Evolutionary conservation across 345 rosid species (phyloP), one percentile per base, ranked within the genome.

Genomic region (Linum tenue): DNA sequence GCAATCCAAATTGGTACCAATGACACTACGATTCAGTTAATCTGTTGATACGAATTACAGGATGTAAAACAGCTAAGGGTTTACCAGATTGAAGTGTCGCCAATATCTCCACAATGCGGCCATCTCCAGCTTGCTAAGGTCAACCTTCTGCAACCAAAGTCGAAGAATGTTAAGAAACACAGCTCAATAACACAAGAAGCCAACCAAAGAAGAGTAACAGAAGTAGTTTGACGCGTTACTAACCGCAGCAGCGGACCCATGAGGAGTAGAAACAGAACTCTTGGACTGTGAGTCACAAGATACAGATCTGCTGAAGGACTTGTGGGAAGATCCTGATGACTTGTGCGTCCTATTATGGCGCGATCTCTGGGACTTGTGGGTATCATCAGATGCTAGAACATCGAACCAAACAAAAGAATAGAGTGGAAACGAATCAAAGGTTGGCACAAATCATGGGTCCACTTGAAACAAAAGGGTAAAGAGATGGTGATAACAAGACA

Each of bases 61-160:
- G 9, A 10, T 1, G 31, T 22, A 22, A 48, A 9, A 6, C 1
- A 48, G 9, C 3, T 48, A 5, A 31, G 5, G 37, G 55, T 96
- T 83, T 70, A 92, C 98, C 7, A 90, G 96, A 84, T 92, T 90
- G 77, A 86, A 92, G 69, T 92, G 92, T 71, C 84, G 87, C 86
- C 84, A 78, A 71, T 92, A 90, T 88, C 86, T 86, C 88, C 85
- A 79, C 56, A 94, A 75, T 10, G 97, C 94, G 74, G 87, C 81
- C 81, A 82, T 85, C 82, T 94, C 97, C 81, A 90, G 73, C 75
- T 88, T 94, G 84, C 90, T 84, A 15, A 94, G 86, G 82, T 94
- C 97, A 73, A 88, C 83, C 76, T 80, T 92, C 92, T 92, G 78
- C 66, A 56, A 14, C 36, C 38, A 64, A n/a, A 69, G 38, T 73